A percentile compares a stretch with the other conserved stretches of the same genome.
Evolutionary conservation across 139 green algal genomes (phyloP).

Genomic region (Tetraselmis striata): DNA sequence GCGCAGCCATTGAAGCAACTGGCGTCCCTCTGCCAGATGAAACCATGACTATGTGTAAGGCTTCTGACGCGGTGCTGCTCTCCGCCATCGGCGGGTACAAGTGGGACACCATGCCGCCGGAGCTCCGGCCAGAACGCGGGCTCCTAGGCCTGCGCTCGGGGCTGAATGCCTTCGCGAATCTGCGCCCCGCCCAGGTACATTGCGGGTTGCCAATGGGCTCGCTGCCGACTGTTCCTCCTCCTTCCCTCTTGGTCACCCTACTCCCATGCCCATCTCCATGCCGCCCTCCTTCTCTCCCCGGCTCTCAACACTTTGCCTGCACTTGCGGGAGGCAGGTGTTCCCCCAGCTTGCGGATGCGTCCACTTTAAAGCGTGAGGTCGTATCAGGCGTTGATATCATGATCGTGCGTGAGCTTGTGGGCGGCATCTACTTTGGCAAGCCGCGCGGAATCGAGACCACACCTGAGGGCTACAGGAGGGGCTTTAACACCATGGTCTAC

Average conservation of each 20-base stretch:
- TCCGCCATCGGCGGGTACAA: conserved; percentile 94
- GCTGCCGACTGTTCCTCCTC: no score
- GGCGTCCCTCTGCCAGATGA: conserved; percentile 78
- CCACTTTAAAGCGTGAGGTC: conserved; percentile 88
- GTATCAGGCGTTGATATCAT: conserved; percentile 97
- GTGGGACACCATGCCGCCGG: conserved; percentile 85
- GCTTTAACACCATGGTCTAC: conserved; percentile 98
- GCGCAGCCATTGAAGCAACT: conserved; percentile 88
- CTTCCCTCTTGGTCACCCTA: no score
- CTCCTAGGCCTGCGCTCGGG: conserved; percentile 81
- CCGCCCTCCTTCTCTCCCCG: no score
- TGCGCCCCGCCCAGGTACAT: conserved; percentile 90
- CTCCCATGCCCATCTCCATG: no score
- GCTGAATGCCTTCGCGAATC: conserved; percentile 94
- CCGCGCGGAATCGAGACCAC: conserved; percentile 65
- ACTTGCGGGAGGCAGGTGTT: background rate
- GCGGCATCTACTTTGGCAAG: conserved; percentile 98
- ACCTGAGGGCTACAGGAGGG: conserved; percentile 74
- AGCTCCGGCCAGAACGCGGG: conserved; percentile 82
- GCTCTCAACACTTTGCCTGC: no score
- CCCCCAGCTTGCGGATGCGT: conserved; percentile 83
- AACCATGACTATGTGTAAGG: conserved; percentile 77
- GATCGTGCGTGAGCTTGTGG: conserved; percentile 94
- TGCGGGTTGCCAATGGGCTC: no score
- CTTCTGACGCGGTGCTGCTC: conserved; percentile 86